Conservation (phyloP, 176 grass and related monocot genomes). For the Eleusine coracana region DNA sequence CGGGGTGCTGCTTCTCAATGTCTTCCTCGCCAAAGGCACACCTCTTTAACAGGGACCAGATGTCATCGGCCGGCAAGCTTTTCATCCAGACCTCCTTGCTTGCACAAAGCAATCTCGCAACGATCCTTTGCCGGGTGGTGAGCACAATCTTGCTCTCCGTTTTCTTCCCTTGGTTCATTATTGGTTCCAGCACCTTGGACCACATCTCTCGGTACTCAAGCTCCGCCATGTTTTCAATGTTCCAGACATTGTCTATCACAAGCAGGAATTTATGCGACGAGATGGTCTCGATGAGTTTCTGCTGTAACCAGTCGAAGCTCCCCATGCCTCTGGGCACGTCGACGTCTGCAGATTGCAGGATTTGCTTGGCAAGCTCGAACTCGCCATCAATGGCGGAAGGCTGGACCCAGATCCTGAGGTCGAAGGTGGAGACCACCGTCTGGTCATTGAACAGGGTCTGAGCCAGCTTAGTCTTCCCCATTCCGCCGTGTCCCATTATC, state of each 20-base stretch:
- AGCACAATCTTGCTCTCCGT: constrained; percentile 46
- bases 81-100: constrained; percentile 6
- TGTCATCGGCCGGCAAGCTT: not conserved
- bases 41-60: constrained; percentile 45
- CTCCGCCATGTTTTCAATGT: not conserved
- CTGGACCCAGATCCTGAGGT: constrained; percentile 29
- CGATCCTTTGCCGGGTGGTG: constrained; percentile 23
- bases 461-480: constrained; percentile 56
- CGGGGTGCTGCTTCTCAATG: not conserved
- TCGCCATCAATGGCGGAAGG: no score
- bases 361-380: not conserved
- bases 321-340: not conserved
- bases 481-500: constrained; percentile 41
- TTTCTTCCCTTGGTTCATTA: not conserved
- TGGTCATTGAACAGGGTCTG: constrained; percentile 18
- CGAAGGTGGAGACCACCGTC: not conserved
- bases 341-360: constrained; percentile 9
- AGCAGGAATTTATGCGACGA: constrained; percentile 33
- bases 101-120: constrained; percentile 4
- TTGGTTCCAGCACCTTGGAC: constrained; percentile 36
- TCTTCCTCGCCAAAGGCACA: constrained; percentile 11
- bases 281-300: not conserved
- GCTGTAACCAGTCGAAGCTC: no score
- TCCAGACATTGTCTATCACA: constrained; percentile 52
- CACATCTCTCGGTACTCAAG: not conserved